Evolutionary conservation across 2,329 filamentous ascomycete genomes (phyloP).

Genomic region (Zymoseptoria ardabiliae): DNA sequence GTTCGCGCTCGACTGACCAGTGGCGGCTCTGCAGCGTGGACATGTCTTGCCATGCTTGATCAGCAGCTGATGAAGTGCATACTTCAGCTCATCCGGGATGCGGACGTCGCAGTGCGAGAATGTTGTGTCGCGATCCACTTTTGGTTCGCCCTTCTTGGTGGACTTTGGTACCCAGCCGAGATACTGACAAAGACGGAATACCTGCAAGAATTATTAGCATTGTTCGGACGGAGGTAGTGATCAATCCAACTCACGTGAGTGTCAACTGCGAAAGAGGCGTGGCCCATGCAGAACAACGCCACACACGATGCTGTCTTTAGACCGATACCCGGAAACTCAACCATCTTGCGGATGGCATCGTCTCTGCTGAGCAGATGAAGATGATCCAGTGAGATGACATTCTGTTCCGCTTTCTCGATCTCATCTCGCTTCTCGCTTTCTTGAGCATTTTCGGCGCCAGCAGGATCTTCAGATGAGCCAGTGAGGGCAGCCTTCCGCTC

Average conservation of each 20-base stretch:
- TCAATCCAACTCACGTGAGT: slow-evolving; percentile 41
- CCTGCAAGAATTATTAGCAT: slow-evolving; percentile 19
- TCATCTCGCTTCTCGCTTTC: slow-evolving; percentile 50
- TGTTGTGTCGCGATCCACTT: slow-evolving; percentile 44
- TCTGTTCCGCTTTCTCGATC: slow-evolving; percentile 49
- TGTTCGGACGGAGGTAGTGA: not conserved
- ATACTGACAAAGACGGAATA: slow-evolving; percentile 56
- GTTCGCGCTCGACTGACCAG: slow-evolving; percentile 51
- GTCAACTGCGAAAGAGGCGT: slow-evolving; percentile 58
- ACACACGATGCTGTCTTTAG: slow-evolving; percentile 62
- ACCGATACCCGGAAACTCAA: slow-evolving; percentile 56
- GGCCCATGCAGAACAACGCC: slow-evolving; percentile 56
- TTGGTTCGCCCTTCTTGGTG: slow-evolving; percentile 36
- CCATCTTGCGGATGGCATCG: slow-evolving; percentile 51
- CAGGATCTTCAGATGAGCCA: slow-evolving; percentile 25
- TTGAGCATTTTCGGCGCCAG: slow-evolving; percentile 40
- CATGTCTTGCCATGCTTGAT: slow-evolving; percentile 58
- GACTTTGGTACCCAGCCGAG: slow-evolving; percentile 52
- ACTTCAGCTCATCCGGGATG: slow-evolving; percentile 57
- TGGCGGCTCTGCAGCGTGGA: slow-evolving; percentile 53
- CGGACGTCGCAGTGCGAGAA: slow-evolving; percentile 55
- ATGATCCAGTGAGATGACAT: slow-evolving; percentile 59
- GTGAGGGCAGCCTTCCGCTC: slow-evolving; percentile 47
- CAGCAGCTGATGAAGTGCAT: slow-evolving; percentile 54
- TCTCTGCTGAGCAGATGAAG: slow-evolving; percentile 49